Evolutionary conservation across 805 yeast species (phyloP).

Genomic region (Hanseniaspora jakobsenii): DNA sequence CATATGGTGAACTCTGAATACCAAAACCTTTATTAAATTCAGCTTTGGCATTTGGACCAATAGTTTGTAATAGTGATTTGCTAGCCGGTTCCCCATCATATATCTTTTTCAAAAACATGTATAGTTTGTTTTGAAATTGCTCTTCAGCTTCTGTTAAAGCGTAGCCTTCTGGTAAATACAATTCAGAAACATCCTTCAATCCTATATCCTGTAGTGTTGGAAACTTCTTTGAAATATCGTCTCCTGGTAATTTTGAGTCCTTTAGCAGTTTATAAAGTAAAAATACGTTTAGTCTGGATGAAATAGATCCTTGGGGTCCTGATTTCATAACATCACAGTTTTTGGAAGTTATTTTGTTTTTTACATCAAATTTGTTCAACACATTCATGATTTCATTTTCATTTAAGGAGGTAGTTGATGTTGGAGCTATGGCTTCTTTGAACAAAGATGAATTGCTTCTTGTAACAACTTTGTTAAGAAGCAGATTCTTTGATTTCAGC

Average conservation of each 20-base stretch:
- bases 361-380: too few relatives aligned
- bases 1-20: constrained; percentile 11
- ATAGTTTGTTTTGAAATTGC: constrained; percentile 5
- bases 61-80: constrained; percentile 4
- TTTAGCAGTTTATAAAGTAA: constrained; percentile 11
- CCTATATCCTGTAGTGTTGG: constrained; percentile 11
- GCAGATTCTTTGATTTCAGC: too few relatives aligned
- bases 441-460: too few relatives aligned
- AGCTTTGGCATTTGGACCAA: constrained; percentile 12
- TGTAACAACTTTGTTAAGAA: too few relatives aligned
- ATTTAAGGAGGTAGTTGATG: too few relatives aligned
- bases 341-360: too few relatives aligned
- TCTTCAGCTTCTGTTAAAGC: not conserved
- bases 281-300: constrained; percentile 11
- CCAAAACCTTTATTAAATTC: constrained; percentile 14
- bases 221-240: constrained; percentile 2
- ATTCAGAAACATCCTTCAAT: not conserved
- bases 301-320: constrained; percentile 5
- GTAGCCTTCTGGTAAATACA: constrained; percentile 6
- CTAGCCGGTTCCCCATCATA: constrained; percentile 4
- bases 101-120: constrained; percentile 6
- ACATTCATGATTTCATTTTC: too few relatives aligned
- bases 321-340: too few relatives aligned
- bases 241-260: not conserved
- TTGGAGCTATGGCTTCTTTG: too few relatives aligned